A percentile compares a stretch with the other conserved stretches of the same genome.
Evolutionary conservation across 2,329 filamentous ascomycete genomes (phyloP).

Genomic region (Clonostachys chloroleuca): DNA sequence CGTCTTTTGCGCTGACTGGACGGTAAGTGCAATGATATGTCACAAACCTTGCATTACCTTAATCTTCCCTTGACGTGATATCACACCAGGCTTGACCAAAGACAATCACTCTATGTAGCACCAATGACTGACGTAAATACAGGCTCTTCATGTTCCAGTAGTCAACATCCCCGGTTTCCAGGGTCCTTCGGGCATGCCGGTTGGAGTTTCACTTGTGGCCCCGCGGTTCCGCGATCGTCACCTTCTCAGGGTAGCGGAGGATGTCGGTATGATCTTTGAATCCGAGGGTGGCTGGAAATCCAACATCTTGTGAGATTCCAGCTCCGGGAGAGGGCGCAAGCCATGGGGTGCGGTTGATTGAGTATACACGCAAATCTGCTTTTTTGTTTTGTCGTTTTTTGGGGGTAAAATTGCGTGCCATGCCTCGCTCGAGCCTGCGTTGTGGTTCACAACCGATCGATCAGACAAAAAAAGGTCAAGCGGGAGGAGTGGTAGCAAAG

Average conservation of each 20-base stretch:
- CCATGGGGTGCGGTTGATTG: too few relatives aligned
- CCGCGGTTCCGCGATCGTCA: conserved; percentile 39
- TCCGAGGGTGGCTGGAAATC: conserved; percentile 22
- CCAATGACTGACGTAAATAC: not conserved
- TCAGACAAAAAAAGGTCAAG: too few relatives aligned
- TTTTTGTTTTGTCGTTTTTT: too few relatives aligned
- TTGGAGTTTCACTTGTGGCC: conserved; percentile 51
- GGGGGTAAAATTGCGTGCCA: too few relatives aligned
- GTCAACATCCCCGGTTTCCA: conserved; percentile 61
- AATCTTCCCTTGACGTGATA: not conserved
- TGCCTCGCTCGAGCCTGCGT: too few relatives aligned
- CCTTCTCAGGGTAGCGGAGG: conserved; percentile 34
- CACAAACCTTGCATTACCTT: not conserved
- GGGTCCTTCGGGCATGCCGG: conserved; percentile 47
- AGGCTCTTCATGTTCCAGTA: conserved; percentile 54
- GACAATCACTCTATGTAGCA: too few relatives aligned
- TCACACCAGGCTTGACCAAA: not conserved
- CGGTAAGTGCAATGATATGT: conserved; percentile 25
- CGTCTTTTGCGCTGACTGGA: conserved; percentile 46
- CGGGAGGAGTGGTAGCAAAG: too few relatives aligned
- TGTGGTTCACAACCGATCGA: too few relatives aligned
- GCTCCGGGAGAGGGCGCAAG: too few relatives aligned
- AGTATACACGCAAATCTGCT: too few relatives aligned
- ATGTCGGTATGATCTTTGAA: conserved; percentile 25
- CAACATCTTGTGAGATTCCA: too few relatives aligned